These are phyloP conservation scores for Monascus ruber DNA, from an alignment of 2,329 filamentous ascomycete species.

Conservation along the genomic window DNA sequence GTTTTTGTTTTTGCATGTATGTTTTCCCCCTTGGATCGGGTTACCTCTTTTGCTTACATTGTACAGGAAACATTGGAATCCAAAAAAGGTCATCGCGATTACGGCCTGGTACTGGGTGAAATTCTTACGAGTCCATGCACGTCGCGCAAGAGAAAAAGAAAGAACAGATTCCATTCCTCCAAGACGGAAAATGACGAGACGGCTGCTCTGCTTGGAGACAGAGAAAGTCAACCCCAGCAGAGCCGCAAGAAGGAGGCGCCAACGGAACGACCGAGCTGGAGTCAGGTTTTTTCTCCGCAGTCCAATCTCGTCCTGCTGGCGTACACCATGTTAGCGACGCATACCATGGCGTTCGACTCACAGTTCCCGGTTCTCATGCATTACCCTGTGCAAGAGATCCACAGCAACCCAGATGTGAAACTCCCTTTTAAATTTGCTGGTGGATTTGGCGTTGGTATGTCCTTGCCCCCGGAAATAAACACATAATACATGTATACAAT, in stretches of 20 bases:
- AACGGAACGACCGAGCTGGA: slow-evolving; percentile 33
- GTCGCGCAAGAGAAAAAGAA: slow-evolving; percentile 9
- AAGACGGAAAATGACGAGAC: slow-evolving; percentile 17
- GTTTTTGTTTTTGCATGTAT: slow-evolving; percentile 62
- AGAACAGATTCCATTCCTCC: slow-evolving; percentile 1
- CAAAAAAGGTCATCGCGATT: slow-evolving; percentile 58
- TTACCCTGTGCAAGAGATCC: slow-evolving; percentile 48
- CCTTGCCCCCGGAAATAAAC: neutral
- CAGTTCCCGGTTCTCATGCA: slow-evolving; percentile 82
- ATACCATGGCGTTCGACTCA: slow-evolving; percentile 77
- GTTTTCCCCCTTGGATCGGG: neutral
- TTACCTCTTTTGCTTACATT: neutral
- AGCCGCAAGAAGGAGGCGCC: slow-evolving; percentile 6
- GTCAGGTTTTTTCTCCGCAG: slow-evolving; percentile 62
- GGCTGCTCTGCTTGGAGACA: slow-evolving; percentile 19
- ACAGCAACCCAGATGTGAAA: slow-evolving; percentile 44
- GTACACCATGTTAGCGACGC: slow-evolving; percentile 72
- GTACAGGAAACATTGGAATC: slow-evolving; percentile 64
- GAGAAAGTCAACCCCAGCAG: slow-evolving; percentile 5
- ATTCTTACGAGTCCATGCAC: slow-evolving; percentile 42
- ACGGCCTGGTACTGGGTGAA: slow-evolving; percentile 62
- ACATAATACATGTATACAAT: neutral
- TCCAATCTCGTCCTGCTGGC: slow-evolving; percentile 62
- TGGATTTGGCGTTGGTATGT: slow-evolving; percentile 57
- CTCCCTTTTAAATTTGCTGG: slow-evolving; percentile 73